Evolutionary conservation across 345 rosid species (phyloP).

Genomic region (Hibiscus tridactylites): DNA sequence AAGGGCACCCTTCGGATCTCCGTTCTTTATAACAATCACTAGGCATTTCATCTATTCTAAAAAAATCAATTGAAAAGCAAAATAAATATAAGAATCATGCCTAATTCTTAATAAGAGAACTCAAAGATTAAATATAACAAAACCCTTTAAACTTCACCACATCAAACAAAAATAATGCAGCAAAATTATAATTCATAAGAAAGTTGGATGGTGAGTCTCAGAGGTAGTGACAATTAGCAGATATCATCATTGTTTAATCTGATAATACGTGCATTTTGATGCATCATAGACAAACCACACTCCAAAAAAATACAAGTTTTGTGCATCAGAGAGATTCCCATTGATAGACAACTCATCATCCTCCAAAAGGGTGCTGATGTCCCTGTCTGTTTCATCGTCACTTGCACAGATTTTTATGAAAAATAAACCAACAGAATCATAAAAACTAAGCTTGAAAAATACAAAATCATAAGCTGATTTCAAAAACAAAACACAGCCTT

Average conservation of each 20-base stretch:
- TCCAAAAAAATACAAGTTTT: not conserved
- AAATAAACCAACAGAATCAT: no score
- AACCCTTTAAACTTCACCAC: no score
- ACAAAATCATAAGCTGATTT: not conserved
- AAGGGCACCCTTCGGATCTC: no score
- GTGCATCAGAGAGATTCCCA: slow-evolving; percentile 41
- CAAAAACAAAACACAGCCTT: not conserved
- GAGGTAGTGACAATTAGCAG: slow-evolving; percentile 13
- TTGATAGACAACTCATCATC: not conserved
- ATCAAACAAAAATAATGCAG: no score
- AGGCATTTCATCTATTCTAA: no score
- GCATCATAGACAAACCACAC: slow-evolving; percentile 5
- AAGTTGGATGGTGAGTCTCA: not conserved
- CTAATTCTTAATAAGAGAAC: no score
- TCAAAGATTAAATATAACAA: no score
- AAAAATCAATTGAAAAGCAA: no score
- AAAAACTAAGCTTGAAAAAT: not conserved
- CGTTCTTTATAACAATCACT: no score
- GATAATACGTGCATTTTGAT: slow-evolving; percentile 3
- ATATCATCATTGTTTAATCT: slow-evolving; percentile 3
- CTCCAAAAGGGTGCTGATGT: slow-evolving; percentile 6
- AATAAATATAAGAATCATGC: no score
- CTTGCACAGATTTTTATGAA: slow-evolving; percentile 24
- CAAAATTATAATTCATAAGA: no score
- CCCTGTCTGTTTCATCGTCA: slow-evolving; percentile 47